These are phyloP conservation scores for Gloeostereum incarnatum DNA, from an alignment of 768 basidiomycete genomes.

Conservation along the genomic window DNA sequence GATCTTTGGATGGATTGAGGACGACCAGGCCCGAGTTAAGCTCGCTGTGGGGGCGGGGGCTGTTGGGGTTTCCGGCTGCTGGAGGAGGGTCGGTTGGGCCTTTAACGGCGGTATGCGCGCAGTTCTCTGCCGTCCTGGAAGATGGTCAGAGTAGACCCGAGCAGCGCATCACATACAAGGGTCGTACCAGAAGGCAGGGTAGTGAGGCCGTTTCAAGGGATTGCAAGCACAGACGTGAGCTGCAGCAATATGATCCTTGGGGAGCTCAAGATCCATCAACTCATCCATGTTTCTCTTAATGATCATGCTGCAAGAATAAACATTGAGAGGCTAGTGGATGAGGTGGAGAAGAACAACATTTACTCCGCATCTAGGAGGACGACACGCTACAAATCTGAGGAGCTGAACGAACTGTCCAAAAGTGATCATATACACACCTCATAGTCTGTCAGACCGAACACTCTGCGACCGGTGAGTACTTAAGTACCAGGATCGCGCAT, in stretches of 20 bases:
- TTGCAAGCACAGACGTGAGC: conserved; percentile 93
- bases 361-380: conserved; percentile 83
- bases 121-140: conserved; percentile 84
- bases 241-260: conserved; percentile 73
- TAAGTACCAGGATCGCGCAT: not conserved
- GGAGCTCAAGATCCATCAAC: conserved; percentile 49
- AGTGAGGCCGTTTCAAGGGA: conserved; percentile 74
- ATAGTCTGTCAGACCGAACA: conserved; percentile 60
- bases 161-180: not conserved
- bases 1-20: conserved; percentile 58
- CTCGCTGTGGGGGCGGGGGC: conserved; percentile 70
- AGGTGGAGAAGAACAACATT: too few species aligned
- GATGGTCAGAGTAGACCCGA: not conserved
- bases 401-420: conserved; percentile 2
- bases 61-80: conserved; percentile 18
- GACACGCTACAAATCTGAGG: conserved; percentile 40
- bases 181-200: conserved; percentile 82
- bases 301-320: too few species aligned
- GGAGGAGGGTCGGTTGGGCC: conserved; percentile 33
- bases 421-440: conserved; percentile 34
- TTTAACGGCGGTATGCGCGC: conserved; percentile 60
- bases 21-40: conserved; percentile 91
- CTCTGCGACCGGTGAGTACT: conserved; percentile 19
- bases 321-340: too few species aligned
- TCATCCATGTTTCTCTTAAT: conserved; percentile 78